Evolutionary conservation across 495 filamentous ascomycete genomes (phyloP).

Genomic region (Penicillium roqueforti): DNA sequence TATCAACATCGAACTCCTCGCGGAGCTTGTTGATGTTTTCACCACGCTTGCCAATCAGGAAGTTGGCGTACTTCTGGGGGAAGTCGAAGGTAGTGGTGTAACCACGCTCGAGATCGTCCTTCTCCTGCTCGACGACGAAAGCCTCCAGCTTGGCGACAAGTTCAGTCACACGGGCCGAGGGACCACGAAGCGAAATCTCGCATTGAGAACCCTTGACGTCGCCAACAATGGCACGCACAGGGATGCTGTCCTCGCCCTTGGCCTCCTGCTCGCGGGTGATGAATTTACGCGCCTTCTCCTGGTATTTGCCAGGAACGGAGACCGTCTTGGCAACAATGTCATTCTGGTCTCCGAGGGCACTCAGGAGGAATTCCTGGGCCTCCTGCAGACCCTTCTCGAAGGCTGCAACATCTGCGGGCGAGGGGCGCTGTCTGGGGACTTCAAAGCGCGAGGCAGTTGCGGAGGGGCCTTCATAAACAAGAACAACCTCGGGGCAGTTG

Average conservation of each 20-base stretch:
- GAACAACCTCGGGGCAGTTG: conserved; percentile 60
- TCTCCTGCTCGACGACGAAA: conserved; percentile 78
- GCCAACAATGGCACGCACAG: conserved; percentile 62
- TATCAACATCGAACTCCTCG: conserved; percentile 96
- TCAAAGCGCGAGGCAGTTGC: conserved; percentile 56
- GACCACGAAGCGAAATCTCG: conserved; percentile 70
- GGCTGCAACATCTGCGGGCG: conserved; percentile 52
- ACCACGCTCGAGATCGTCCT: conserved; percentile 83
- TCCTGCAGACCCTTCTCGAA: conserved; percentile 69
- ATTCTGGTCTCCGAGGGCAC: conserved; percentile 66
- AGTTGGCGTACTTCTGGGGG: conserved; percentile 88
- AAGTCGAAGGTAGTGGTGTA: conserved; percentile 84
- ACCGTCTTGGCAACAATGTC: conserved; percentile 61
- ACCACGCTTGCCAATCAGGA: conserved; percentile 86
- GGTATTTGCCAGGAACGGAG: conserved; percentile 72
- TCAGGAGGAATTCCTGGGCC: conserved; percentile 65
- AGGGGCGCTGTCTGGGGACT: conserved; percentile 61
- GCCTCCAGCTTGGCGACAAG: conserved; percentile 63
- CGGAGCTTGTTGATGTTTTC: conserved; percentile 94
- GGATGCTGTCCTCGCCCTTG: conserved; percentile 61
- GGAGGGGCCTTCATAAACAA: conserved; percentile 76
- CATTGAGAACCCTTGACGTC: conserved; percentile 40
- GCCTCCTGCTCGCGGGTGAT: conserved; percentile 70
- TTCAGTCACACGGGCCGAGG: conserved; percentile 61
- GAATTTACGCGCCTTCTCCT: conserved; percentile 74